Base-by-base conservation (phyloP, 768 basidiomycete genomes). In the Amanita brunnescens region DNA sequence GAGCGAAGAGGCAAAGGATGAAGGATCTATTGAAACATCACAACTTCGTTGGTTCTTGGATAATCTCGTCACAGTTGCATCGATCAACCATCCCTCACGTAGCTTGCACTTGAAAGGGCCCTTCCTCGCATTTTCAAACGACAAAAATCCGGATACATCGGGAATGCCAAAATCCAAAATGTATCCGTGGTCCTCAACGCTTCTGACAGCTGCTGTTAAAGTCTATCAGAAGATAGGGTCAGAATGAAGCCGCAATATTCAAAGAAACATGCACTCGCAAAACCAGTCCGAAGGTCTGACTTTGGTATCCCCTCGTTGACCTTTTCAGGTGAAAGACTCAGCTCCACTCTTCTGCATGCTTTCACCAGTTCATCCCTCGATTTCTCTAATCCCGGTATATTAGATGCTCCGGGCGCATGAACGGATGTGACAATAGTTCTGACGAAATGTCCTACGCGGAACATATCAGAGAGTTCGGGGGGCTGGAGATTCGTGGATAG, bases 181-280 rank as follows among this genome's bases (percentile, higher is more conserved):
- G 68, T 95, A 97, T 1, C 96, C 94, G 64, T 96, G 91, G 61
- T 98, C 96, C 69, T 99, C 96, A 14, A 88, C 70, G 59, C 85
- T 90, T 67, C 83, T 83, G 45, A 95, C 75, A 30, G 84, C 79
- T 10, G 81, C 88, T 0, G 84, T 78, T 40, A 96, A 61, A 18
- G 81, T 82, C 91, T 94, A 61, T 12, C 33, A 37, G 14, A 6
- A 29, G 52, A 49, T 47, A 66, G 16, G 16, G 41, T 39, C 52
- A 40, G 51, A 37, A 48, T 24, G 53, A 3, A 40, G 37, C 30
- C 23, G 45, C 16, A 47, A 8, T 26, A 33, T 34, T 32, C 40
- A 45, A 49, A 52, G 46, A 43, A 33, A 55, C 10, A 9, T 48
- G 24, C 33, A 83, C 89, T 68, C 64, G 87, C 90, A 64, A 83